Evolutionary conservation across 305 asterid species (phyloP).

Genomic region (Fraxinus xanthoxyloides): DNA sequence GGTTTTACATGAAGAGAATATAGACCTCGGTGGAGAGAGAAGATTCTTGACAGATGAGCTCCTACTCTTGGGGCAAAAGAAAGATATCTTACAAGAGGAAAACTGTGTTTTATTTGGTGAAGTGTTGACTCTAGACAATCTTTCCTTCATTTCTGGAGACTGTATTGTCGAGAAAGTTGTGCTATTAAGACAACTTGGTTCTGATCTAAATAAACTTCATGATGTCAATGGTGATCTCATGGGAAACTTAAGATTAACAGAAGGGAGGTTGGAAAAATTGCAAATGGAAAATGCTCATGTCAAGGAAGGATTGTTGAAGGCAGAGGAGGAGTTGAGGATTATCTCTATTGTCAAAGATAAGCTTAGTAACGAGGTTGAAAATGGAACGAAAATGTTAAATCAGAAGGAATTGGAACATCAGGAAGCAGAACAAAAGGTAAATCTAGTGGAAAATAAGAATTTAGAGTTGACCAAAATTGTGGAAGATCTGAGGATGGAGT

Average conservation of each 20-base stretch:
- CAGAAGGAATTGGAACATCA: slow-evolving; percentile 44
- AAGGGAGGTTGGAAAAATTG: slow-evolving; percentile 54
- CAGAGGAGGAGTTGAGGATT: slow-evolving; percentile 50
- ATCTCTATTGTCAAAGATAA: slow-evolving; percentile 38
- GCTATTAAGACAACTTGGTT: slow-evolving; percentile 46
- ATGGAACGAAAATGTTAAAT: slow-evolving; percentile 35
- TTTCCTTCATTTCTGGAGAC: slow-evolving; percentile 52
- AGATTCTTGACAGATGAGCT: slow-evolving; percentile 40
- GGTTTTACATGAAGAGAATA: slow-evolving; percentile 48
- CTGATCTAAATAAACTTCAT: slow-evolving; percentile 39
- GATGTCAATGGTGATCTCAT: slow-evolving; percentile 40
- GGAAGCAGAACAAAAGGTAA: slow-evolving; percentile 51
- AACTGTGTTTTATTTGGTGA: slow-evolving; percentile 40
- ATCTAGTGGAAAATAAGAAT: slow-evolving; percentile 41
- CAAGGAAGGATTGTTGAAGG: slow-evolving; percentile 48
- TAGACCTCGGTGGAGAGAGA: slow-evolving; percentile 42
- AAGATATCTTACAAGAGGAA: slow-evolving; percentile 55
- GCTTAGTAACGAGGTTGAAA: slow-evolving; percentile 43
- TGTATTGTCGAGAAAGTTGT: slow-evolving; percentile 48
- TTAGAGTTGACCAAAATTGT: slow-evolving; percentile 37
- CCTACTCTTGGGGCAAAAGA: slow-evolving; percentile 44
- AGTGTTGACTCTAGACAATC: slow-evolving; percentile 47
- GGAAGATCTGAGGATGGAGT: slow-evolving; percentile 44
- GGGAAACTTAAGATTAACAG: slow-evolving; percentile 46
- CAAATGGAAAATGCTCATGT: slow-evolving; percentile 47